Evolutionary conservation across 2,329 filamentous ascomycete species (phyloP).

Genomic region (Emergomyces pasteurianus): DNA sequence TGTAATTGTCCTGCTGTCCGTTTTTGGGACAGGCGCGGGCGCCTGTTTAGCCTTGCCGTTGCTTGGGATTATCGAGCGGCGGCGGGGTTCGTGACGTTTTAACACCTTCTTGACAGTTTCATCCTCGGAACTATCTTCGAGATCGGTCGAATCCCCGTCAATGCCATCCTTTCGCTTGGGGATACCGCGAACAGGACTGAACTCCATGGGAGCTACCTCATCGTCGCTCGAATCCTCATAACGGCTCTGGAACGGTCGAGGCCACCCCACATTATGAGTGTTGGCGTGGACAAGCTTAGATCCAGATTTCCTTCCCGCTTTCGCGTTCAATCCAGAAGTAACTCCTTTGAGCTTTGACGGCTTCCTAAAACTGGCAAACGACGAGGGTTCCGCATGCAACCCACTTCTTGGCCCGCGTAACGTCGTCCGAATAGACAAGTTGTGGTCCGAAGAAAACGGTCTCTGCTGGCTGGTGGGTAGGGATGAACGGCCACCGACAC

Average conservation of each 20-base stretch:
- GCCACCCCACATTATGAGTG: slow-evolving; percentile 41
- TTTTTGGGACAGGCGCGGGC: neutral
- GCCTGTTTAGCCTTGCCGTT: neutral
- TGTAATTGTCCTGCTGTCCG: neutral
- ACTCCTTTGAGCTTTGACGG: slow-evolving; percentile 18
- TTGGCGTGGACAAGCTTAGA: slow-evolving; percentile 51
- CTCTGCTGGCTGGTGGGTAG: slow-evolving; percentile 51
- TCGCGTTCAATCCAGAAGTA: slow-evolving; percentile 12
- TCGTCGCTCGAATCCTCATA: slow-evolving; percentile 67
- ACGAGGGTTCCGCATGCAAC: slow-evolving; percentile 24
- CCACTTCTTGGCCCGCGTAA: slow-evolving; percentile 37
- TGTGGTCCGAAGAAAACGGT: slow-evolving; percentile 32
- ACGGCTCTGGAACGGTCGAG: slow-evolving; percentile 41
- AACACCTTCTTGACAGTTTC: slow-evolving; percentile 19
- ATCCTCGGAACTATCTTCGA: slow-evolving; percentile 50
- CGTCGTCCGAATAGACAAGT: slow-evolving; percentile 34
- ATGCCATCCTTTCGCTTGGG: slow-evolving; percentile 46
- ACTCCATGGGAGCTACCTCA: slow-evolving; percentile 25
- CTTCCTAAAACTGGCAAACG: slow-evolving; percentile 30
- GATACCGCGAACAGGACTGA: slow-evolving; percentile 48
- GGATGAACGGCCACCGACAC: slow-evolving; percentile 55
- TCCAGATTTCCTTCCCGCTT: slow-evolving; percentile 20
- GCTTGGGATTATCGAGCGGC: neutral
- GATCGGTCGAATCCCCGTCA: slow-evolving; percentile 50
- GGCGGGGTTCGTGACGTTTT: slow-evolving; percentile 12